These are phyloP conservation scores for Phascolomyces articulosus DNA, from an alignment of 371 early-diverging fungal genomes.

Conservation along the genomic window DNA sequence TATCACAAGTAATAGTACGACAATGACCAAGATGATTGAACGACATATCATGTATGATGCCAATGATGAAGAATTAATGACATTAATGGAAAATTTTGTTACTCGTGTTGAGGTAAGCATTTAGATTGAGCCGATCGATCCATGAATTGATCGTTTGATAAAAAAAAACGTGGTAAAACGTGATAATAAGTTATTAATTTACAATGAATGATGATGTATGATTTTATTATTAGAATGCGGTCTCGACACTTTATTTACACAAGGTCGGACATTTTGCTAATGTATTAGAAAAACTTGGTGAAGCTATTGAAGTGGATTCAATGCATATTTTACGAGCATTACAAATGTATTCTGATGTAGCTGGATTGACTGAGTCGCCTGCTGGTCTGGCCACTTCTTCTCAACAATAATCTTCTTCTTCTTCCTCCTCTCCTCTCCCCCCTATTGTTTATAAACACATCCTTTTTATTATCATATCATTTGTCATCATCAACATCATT, in stretches of 20 bases:
- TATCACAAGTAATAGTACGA: not conserved
- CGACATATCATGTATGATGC: conserved; percentile 36
- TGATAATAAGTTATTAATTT: no score
- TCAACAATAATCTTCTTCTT: conserved; percentile 5
- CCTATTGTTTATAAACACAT: no score
- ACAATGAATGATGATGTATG: no score
- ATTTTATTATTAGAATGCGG: conserved; percentile 49
- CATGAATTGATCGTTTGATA: no score
- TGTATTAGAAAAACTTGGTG: conserved; percentile 61
- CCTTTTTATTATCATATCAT: no score
- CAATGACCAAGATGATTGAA: conserved; percentile 14
- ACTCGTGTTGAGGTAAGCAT: conserved; percentile 47
- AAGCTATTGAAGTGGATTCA: conserved; percentile 59
- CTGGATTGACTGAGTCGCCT: conserved; percentile 23
- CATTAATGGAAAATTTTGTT: conserved; percentile 53
- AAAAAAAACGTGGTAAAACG: no score
- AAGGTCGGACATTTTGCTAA: conserved; percentile 59
- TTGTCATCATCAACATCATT: no score
- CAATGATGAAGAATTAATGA: conserved; percentile 49
- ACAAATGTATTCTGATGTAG: conserved; percentile 63
- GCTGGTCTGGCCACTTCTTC: conserved; percentile 13
- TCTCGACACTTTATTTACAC: conserved; percentile 59
- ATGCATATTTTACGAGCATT: conserved; percentile 61
- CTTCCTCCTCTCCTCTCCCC: not conserved
- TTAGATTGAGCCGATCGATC: no score